Conservation (phyloP, 2,329 filamentous ascomycete genomes). For the Parascedosporium putredinis region DNA sequence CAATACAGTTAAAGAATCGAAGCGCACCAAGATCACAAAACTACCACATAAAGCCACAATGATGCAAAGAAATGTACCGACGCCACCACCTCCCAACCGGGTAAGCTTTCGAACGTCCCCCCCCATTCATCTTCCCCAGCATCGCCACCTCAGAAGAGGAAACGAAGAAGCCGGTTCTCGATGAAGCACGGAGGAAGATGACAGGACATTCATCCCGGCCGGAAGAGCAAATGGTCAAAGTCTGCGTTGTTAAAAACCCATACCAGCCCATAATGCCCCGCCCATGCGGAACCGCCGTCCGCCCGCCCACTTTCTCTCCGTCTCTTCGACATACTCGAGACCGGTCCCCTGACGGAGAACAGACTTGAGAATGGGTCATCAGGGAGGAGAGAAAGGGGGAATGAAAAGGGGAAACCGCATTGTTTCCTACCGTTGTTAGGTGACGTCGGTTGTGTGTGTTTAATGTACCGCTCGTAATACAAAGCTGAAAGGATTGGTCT, state of each 20-base stretch:
- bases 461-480: conserved; percentile 65
- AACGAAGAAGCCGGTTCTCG: too few species aligned
- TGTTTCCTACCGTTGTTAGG: conserved; percentile 10
- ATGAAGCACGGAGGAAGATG: conserved; percentile 17
- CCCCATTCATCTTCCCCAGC: conserved; percentile 10
- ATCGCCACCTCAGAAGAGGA: not conserved
- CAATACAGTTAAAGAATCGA: too few species aligned
- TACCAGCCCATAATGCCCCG: conserved; percentile 5
- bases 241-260: conserved; percentile 12
- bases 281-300: conserved; percentile 12
- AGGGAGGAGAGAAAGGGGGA: not conserved
- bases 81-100: conserved; percentile 26
- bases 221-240: conserved; percentile 35
- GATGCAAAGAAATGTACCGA: conserved; percentile 28
- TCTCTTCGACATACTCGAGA: not conserved
- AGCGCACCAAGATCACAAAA: not conserved
- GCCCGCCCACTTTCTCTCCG: conserved; percentile 25
- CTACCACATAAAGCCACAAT: conserved; percentile 2
- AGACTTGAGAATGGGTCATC: conserved; percentile 18
- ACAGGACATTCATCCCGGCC: conserved; percentile 21
- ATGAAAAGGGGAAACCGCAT: conserved; percentile 13
- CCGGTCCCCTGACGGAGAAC: conserved; percentile 17
- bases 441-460: conserved; percentile 15
- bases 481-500: conserved; percentile 65
- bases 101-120: conserved; percentile 16